Evolutionary conservation across 805 yeast species (phyloP).

Genomic region (Kodamaea leandrae): DNA sequence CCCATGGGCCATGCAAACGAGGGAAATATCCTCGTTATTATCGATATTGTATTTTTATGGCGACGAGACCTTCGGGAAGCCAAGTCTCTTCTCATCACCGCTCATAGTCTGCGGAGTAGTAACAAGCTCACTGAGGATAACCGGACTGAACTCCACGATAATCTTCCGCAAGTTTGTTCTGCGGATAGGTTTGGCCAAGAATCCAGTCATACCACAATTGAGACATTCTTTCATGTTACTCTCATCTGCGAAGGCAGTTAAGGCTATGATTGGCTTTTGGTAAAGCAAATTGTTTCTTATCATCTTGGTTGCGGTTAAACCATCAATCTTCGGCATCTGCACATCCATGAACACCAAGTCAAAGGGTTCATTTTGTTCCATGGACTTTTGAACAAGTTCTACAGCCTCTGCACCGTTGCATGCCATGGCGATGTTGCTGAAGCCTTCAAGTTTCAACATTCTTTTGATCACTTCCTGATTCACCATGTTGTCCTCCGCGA

Average conservation of each 20-base stretch:
- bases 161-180: conserved; percentile 64
- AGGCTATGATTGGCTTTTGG: conserved; percentile 79
- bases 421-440: conserved; percentile 68
- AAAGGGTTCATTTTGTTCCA: conserved; percentile 41
- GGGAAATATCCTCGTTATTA: too few relatives aligned
- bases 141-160: conserved; percentile 45
- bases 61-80: conserved; percentile 13
- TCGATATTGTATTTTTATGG: neutral
- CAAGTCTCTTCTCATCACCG: conserved; percentile 29
- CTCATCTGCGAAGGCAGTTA: conserved; percentile 94
- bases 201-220: conserved; percentile 90
- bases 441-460: conserved; percentile 84
- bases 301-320: conserved; percentile 74
- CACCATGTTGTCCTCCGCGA: conserved; percentile 92
- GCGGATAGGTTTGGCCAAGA: conserved; percentile 83
- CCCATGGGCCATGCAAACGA: too few relatives aligned
- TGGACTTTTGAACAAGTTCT: conserved; percentile 53
- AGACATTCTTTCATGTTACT: conserved; percentile 83
- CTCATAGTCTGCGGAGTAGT: conserved; percentile 31
- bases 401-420: conserved; percentile 91
- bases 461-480: conserved; percentile 92
- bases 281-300: conserved; percentile 64
- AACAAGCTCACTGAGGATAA: conserved; percentile 29
- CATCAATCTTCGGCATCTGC: conserved; percentile 95
- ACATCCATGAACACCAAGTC: conserved; percentile 94